Conservation (phyloP, 805 yeast genomes). For the Candida alai region DNA sequence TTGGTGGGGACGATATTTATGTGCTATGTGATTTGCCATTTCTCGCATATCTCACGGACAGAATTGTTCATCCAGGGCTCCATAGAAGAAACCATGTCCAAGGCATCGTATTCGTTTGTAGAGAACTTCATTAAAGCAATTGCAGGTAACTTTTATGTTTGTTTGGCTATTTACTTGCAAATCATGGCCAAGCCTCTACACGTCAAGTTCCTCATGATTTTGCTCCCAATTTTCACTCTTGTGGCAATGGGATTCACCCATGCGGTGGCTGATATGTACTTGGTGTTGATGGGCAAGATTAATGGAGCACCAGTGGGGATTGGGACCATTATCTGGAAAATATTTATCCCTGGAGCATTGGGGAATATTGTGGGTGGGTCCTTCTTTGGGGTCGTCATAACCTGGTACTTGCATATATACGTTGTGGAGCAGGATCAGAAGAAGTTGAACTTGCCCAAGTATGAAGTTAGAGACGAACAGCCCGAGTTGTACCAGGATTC, state of each 20-base stretch:
- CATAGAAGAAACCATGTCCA: constrained; percentile 40
- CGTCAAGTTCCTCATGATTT: constrained; percentile 62
- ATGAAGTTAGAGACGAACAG: constrained; percentile 74
- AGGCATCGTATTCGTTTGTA: constrained; percentile 46
- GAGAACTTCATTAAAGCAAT: constrained; percentile 66
- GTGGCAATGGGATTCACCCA: constrained; percentile 79
- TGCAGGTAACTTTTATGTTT: constrained; percentile 76
- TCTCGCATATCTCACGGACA: constrained; percentile 46
- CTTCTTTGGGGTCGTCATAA: constrained; percentile 57
- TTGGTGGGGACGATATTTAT: constrained; percentile 63
- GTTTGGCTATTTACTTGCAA: constrained; percentile 72
- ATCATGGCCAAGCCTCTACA: constrained; percentile 76
- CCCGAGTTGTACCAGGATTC: constrained; percentile 77
- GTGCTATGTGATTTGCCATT: constrained; percentile 57
- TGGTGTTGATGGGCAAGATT: constrained; percentile 61
- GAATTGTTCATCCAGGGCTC: constrained; percentile 47
- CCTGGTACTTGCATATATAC: constrained; percentile 69
- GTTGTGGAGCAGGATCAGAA: constrained; percentile 71
- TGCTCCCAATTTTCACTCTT: constrained; percentile 70
- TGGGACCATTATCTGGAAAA: constrained; percentile 66
- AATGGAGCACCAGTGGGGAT: constrained; percentile 64
- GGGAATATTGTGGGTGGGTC: constrained; percentile 83
- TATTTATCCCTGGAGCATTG: constrained; percentile 62
- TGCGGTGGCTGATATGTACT: constrained; percentile 77
- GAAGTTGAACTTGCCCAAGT: constrained; percentile 58